These are phyloP conservation scores for Penicillium ochrochloron DNA, from an alignment of 495 filamentous ascomycete species.

Conservation along the genomic window DNA sequence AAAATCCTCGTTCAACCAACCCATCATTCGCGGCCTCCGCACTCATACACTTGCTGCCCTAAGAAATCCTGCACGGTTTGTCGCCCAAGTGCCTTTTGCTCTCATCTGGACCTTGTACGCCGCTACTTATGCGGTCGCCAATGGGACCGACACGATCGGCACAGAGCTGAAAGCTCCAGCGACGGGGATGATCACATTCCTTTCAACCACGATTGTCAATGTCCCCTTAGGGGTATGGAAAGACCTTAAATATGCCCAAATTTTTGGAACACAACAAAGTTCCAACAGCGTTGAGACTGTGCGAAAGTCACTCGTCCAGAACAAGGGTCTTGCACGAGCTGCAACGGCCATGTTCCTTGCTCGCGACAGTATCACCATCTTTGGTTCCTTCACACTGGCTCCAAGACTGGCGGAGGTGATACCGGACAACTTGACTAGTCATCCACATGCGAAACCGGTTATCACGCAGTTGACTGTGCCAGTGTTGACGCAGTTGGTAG, in stretches of 20 bases:
- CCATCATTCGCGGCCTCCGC: constrained; percentile 35
- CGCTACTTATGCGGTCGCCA: constrained; percentile 41
- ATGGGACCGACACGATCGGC: constrained; percentile 36
- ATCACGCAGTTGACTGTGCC: constrained; percentile 42
- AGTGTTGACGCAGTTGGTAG: constrained; percentile 39
- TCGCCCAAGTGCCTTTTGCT: constrained; percentile 33
- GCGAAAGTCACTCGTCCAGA: constrained; percentile 15
- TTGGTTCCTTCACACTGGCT: constrained; percentile 43
- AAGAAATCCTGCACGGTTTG: constrained; percentile 26
- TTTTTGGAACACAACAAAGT: constrained; percentile 28
- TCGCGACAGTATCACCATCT: constrained; percentile 44
- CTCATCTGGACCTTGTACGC: constrained; percentile 40
- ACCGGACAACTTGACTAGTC: constrained; percentile 29
- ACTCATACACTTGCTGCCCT: constrained; percentile 30
- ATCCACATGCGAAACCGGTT: constrained; percentile 34
- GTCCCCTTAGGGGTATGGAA: constrained; percentile 45
- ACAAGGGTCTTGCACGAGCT: constrained; percentile 21
- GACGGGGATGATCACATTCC: constrained; percentile 32
- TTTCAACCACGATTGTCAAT: constrained; percentile 36
- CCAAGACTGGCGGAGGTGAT: constrained; percentile 28
- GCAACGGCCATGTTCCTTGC: constrained; percentile 57
- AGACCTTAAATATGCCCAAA: constrained; percentile 41
- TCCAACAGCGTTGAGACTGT: constrained; percentile 15
- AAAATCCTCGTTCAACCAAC: constrained; percentile 31
- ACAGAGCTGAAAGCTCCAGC: constrained; percentile 25